Evolutionary conservation across 1,139 yeast genomes (phyloP).

Genomic region (Geotrichum restrictum): DNA sequence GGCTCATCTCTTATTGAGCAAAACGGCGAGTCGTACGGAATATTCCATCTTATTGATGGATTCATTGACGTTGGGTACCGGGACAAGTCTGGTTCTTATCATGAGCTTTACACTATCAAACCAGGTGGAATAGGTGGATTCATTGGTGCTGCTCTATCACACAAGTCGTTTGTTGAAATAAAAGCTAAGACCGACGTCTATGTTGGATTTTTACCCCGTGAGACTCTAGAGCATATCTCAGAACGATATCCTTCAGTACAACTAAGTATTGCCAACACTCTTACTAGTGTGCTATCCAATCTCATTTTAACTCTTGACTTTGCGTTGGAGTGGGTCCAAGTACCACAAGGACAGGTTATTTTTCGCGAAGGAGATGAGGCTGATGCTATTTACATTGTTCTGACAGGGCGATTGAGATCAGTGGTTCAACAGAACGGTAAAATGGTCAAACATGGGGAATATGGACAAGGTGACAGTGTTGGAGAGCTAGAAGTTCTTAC

Average conservation of each 20-base stretch:
- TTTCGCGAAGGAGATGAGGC: constrained; percentile 84
- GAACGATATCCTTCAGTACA: constrained; percentile 76
- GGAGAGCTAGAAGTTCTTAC: constrained; percentile 95
- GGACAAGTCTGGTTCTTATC: constrained; percentile 38
- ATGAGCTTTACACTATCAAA: constrained; percentile 53
- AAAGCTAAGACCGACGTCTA: constrained; percentile 56
- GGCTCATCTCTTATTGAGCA: constrained; percentile 60
- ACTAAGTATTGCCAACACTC: constrained; percentile 68
- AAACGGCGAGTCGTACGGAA: constrained; percentile 64
- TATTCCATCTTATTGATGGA: constrained; percentile 78
- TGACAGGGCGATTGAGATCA: constrained; percentile 84
- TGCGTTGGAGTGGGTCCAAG: constrained; percentile 92
- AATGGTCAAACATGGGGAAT: constrained; percentile 56
- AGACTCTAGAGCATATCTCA: constrained; percentile 58
- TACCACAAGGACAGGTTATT: constrained; percentile 75
- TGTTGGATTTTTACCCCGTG: constrained; percentile 68
- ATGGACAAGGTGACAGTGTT: constrained; percentile 89
- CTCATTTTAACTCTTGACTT: constrained; percentile 75
- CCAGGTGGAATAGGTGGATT: constrained; percentile 89
- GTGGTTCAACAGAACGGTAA: constrained; percentile 38
- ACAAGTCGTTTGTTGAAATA: constrained; percentile 70
- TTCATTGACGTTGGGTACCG: constrained; percentile 55
- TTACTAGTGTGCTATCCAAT: constrained; percentile 62
- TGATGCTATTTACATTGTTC: constrained; percentile 84
- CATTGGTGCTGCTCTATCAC: constrained; percentile 73